Conservation (phyloP, 2,329 filamentous ascomycete species). For the Sporothrix sp. region DNA sequence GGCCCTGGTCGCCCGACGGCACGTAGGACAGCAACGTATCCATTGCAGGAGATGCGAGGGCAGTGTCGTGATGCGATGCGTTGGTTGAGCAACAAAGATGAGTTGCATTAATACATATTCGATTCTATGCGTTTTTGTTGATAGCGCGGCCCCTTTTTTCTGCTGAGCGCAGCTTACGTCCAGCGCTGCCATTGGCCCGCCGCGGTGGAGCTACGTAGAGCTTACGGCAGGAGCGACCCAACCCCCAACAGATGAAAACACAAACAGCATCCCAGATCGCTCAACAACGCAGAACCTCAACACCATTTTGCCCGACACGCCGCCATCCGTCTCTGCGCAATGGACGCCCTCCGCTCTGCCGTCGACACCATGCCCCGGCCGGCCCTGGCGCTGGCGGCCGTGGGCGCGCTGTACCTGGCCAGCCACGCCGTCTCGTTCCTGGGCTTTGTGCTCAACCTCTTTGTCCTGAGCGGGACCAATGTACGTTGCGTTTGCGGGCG, state of each 20-base stretch:
- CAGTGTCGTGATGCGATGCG: too few species aligned
- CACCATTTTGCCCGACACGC: too few species aligned
- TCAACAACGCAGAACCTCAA: too few species aligned
- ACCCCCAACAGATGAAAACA: neutral
- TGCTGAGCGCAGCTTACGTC: neutral
- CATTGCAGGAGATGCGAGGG: slow-evolving; percentile 26
- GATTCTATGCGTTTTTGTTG: too few species aligned
- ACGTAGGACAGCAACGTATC: slow-evolving; percentile 34
- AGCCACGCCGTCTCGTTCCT: slow-evolving; percentile 49
- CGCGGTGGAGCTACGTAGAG: neutral
- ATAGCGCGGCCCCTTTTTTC: neutral
- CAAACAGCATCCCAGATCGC: too few species aligned
- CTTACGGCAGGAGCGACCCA: neutral
- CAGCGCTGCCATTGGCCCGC: neutral
- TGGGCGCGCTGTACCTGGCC: slow-evolving; percentile 51
- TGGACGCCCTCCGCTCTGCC: slow-evolving; percentile 27
- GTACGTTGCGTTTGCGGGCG: slow-evolving; percentile 31
- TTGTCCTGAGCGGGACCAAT: slow-evolving; percentile 55
- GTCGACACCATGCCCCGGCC: slow-evolving; percentile 34
- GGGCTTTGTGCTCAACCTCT: slow-evolving; percentile 55
- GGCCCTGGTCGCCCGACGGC: slow-evolving; percentile 42
- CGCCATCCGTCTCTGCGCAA: too few species aligned
- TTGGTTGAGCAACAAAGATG: too few species aligned
- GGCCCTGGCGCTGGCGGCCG: slow-evolving; percentile 36
- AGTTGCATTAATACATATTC: too few species aligned